phyloP scores from a whole-genome alignment of 805 yeast genomes.

The Maudiozyma barnettii region DNA sequence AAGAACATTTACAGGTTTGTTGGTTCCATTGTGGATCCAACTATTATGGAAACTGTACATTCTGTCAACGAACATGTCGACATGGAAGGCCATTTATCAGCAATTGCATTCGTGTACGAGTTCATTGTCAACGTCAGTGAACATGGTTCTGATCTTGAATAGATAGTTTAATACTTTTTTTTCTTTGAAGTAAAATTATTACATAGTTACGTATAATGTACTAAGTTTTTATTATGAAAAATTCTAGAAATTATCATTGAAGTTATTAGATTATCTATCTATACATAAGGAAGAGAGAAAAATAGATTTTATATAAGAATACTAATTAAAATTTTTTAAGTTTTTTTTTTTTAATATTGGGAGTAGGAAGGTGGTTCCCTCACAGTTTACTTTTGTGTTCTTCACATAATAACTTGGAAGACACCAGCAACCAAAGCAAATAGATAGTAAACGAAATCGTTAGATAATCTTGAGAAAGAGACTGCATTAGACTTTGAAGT shows the following conservation, averaged over 20 bases:
- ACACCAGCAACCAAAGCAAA: conserved; percentile 17
- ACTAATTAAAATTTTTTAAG: no score
- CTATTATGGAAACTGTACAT: conserved; percentile 35
- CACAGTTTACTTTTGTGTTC: no score
- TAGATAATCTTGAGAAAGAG: conserved; percentile 9
- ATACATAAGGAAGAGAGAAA: no score
- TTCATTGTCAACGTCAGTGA: conserved; percentile 31
- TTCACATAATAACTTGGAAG: conserved; percentile 17
- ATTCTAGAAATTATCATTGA: no score
- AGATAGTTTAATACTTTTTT: neutral
- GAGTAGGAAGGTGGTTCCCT: no score
- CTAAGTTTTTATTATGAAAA: no score
- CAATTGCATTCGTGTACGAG: conserved; percentile 47
- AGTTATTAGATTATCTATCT: no score
- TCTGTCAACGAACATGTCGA: conserved; percentile 54
- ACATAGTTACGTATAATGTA: no score
- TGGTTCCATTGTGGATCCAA: conserved; percentile 15
- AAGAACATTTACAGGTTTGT: conserved; percentile 44
- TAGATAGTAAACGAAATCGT: conserved; percentile 23
- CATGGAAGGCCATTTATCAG: conserved; percentile 50
- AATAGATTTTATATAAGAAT: no score
- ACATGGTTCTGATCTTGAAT: conserved; percentile 5
- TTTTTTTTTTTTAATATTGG: no score
- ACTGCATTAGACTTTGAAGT: conserved; percentile 18
- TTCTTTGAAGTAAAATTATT: neutral